Conservation (phyloP, 176 grass and related monocot species). For the Zizania latifolia region DNA sequence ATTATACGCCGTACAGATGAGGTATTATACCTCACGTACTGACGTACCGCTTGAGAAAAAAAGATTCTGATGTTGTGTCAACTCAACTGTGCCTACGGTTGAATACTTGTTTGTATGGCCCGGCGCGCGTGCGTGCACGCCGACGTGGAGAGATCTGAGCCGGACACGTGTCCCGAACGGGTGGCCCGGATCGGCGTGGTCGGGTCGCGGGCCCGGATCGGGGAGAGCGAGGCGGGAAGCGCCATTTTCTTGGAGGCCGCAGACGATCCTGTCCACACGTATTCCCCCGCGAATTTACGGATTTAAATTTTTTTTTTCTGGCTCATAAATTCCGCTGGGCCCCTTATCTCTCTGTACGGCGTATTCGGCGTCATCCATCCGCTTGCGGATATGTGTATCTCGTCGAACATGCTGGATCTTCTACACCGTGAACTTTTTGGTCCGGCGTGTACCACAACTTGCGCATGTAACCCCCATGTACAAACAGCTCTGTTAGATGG, state of each 20-base stretch:
- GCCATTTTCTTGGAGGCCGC: neutral
- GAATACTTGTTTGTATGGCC: conserved; percentile 27
- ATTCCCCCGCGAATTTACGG: neutral
- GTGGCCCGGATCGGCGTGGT: neutral
- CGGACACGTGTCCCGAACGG: neutral
- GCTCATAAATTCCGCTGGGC: neutral
- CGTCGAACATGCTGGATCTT: neutral
- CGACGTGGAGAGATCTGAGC: neutral
- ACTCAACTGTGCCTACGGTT: neutral
- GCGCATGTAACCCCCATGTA: too few relatives aligned
- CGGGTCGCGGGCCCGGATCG: neutral
- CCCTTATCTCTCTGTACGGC: neutral
- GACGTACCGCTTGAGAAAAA: neutral
- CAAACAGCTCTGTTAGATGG: too few relatives aligned
- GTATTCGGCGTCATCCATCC: neutral
- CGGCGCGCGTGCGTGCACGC: neutral
- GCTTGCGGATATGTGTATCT: conserved; percentile 6
- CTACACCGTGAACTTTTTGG: neutral
- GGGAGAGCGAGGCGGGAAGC: neutral
- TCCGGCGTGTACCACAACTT: neutral
- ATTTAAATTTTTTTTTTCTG: neutral
- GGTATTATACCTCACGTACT: neutral
- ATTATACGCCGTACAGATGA: neutral
- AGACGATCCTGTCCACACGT: conserved; percentile 19
- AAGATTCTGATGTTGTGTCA: neutral